Evolutionary conservation across 2,329 filamentous ascomycete species (phyloP), one percentile per base, ranked within the genome.

Genomic region (Alternaria tenuissima): DNA sequence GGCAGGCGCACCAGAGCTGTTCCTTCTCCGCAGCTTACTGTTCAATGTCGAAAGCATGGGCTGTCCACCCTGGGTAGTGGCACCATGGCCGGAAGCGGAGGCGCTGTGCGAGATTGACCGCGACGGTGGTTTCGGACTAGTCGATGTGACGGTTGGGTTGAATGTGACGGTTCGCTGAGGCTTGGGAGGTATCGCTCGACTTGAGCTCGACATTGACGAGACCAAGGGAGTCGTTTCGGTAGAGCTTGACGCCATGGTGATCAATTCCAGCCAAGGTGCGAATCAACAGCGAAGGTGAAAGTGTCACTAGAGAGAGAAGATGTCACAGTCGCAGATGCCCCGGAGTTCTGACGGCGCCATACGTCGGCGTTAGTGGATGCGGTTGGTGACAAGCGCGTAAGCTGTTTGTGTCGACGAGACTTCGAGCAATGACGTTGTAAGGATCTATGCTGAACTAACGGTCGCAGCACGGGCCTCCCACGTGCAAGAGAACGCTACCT

Each of bases 21-120:
- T 95, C 66, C 94, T 87, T 72, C 94, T 86, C 55, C 92, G 89
- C 47, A 97, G 84, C 80, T 94, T 96, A 85, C 85, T 94, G 80
- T 97, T 97, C 68, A 97, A 81, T 3, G 91, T 87, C 5, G 93
- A 89, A 24, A 97, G 87, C 75, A 79, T 77, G 3, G 77, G 77
- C 65, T 78, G 76, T 7, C 76, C 75, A 55, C 74, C 73, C 59
- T 81, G 76, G 52, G 77, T 74, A 44, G 80, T 78, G 36, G 73
- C 63, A 22, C 61, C 61, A 61, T 72, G 58, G 54, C 72, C 62
- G 2, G 79, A 73, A 24, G 69, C 59, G 34, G 71, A 67, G 32
- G 71, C 67, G 34, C 68, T 57, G 26, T 74, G 71, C 30, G 73
- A 67, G 41, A 76, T 51, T 7, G 75, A 67, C 42, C 66, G 76